Conservation (phyloP, 768 basidiomycete species). For the Boletus edulis region DNA sequence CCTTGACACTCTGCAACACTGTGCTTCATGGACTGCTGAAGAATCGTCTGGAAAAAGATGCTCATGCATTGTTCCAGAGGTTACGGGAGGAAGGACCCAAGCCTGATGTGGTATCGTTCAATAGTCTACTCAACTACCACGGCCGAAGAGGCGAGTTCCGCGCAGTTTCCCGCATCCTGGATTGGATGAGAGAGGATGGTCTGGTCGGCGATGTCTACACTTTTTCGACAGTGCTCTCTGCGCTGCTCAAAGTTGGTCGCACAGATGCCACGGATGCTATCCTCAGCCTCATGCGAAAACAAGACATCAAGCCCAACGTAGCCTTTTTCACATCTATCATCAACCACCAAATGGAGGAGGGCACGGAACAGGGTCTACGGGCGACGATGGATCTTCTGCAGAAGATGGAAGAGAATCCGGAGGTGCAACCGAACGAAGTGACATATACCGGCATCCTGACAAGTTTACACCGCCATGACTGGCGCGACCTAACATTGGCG, state of each 20-base stretch:
- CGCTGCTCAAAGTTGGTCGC: constrained; percentile 66
- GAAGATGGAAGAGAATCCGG: constrained; percentile 65
- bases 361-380: constrained; percentile 49
- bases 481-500: constrained; percentile 43
- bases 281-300: constrained; percentile 70
- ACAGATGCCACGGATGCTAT: constrained; percentile 64
- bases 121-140: constrained; percentile 73
- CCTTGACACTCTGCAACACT: constrained; percentile 66
- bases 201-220: constrained; percentile 79
- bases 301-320: constrained; percentile 70
- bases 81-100: constrained; percentile 53
- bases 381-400: constrained; percentile 68
- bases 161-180: constrained; percentile 55
- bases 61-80: constrained; percentile 38
- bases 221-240: constrained; percentile 82
- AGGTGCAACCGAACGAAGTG: constrained; percentile 62
- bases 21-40: constrained; percentile 65
- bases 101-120: constrained; percentile 76
- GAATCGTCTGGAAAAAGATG: constrained; percentile 38
- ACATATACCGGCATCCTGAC: constrained; percentile 83
- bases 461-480: constrained; percentile 62
- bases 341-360: constrained; percentile 62
- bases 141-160: constrained; percentile 62
- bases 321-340: constrained; percentile 81
- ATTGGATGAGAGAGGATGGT: constrained; percentile 49